A percentile compares a stretch with the other conserved stretches of the same genome.
These are phyloP conservation scores for Rhynchosporium secalis DNA, from an alignment of 2,329 filamentous ascomycete genomes.

Conservation along the genomic window DNA sequence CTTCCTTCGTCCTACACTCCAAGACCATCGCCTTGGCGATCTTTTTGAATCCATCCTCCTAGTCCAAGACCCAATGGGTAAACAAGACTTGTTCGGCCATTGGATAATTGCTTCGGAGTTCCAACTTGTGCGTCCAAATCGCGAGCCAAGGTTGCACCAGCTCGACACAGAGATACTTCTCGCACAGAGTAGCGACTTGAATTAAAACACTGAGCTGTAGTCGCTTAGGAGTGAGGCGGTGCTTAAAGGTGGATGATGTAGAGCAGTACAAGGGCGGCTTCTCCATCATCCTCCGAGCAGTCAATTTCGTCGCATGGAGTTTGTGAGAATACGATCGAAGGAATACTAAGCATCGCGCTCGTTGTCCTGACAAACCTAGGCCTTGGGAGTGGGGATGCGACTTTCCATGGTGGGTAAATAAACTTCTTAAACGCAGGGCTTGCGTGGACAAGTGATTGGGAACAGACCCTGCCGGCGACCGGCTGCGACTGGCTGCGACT, in stretches of 20 bases:
- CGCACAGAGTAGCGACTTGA: slow-evolving; percentile 4
- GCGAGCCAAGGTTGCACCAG: background rate
- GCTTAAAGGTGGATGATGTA: slow-evolving; percentile 5
- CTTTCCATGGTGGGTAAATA: background rate
- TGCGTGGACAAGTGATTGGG: background rate
- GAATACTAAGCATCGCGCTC: background rate
- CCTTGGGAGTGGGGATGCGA: background rate
- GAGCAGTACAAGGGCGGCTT: background rate
- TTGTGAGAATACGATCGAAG: background rate
- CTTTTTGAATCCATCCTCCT: slow-evolving; percentile 7
- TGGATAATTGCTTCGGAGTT: background rate
- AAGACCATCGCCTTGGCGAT: background rate
- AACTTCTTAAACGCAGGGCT: slow-evolving; percentile 1
- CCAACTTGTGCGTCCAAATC: background rate
- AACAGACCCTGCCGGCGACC: background rate
- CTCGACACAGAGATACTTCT: slow-evolving; percentile 7
- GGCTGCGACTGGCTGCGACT: too few species aligned
- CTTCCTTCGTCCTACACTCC: background rate
- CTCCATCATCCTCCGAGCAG: slow-evolving; percentile 1
- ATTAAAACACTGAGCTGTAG: background rate
- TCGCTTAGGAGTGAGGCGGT: background rate
- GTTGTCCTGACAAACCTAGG: background rate
- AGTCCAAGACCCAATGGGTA: slow-evolving; percentile 2
- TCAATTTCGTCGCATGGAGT: background rate
- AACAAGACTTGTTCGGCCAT: background rate